Base-by-base conservation (phyloP, 345 rosid species). In the Acer saccharum region DNA sequence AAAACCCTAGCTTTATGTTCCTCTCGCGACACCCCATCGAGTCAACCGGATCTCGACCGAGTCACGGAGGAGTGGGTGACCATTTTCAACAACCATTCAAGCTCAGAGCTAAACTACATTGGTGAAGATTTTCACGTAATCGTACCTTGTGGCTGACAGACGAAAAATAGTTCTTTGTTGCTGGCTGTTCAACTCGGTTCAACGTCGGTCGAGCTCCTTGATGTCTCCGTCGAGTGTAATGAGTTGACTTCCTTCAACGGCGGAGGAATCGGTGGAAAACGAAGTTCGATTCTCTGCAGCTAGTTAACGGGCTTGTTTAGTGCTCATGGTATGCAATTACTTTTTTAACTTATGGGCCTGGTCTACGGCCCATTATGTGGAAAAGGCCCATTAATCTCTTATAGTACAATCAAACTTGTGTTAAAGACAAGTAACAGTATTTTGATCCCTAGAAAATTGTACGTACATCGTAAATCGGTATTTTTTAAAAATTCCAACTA, bases 291-390 rank as follows among this genome's bases (percentile, higher is more conserved):
- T 14, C 55, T 50, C 7, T 12, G 52, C 52, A 48, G 14, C 39
- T 4, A 35, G 39, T 2, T 48, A 11, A 11, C 16, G 55, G 55
- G 55, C 55, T 50, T 13, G 55, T 12, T 13, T 13, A 17, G 16
- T 3, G 55, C 13, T 50, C 55, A 13, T 50, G 55, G 55, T 50
- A 14, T 50, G 55, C 55, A 12, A 50, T 9, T 50, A 4, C 55
- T 14, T 3, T 50, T 14, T 12, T 11, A 14, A 50, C 4, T 50
- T 25, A 4, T 23, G 17, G 75, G 77, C 16, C 82, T 88, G n/a
- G 87, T 92, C 66, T 50, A 14, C 16, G 54, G 54, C 17, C 54
- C 54, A 48, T 48, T 48, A 11, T 35, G 73, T 82, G 0, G 81
- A 90, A 87, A 52, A 13, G 21, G 0, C 62, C 81, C 21, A 83